phyloP scores from a whole-genome alignment of 768 basidiomycete species.

The Mycena crocata region DNA sequence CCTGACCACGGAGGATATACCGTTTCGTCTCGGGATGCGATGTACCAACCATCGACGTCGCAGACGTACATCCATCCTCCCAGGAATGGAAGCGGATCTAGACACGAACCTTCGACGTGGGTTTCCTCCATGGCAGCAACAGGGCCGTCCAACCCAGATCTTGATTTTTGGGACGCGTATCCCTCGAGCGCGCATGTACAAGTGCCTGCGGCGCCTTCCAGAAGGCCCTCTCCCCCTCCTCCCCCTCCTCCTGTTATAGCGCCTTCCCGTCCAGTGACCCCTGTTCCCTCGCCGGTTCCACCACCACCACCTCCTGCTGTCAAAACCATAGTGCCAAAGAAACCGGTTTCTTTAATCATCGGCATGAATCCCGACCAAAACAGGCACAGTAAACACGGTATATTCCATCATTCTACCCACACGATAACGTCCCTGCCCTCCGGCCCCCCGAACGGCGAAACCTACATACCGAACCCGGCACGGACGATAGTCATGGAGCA shows the following conservation, averaged over 20 bases:
- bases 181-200: slow-evolving; percentile 4
- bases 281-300: slow-evolving; percentile 25
- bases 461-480: slow-evolving; percentile 58
- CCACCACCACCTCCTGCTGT: slow-evolving; percentile 27
- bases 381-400: slow-evolving; percentile 58
- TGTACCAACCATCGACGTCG: slow-evolving; percentile 7
- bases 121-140: slow-evolving; percentile 57
- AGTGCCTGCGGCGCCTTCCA: slow-evolving; percentile 13
- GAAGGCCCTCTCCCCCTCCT: slow-evolving; percentile 23
- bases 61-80: slow-evolving; percentile 31
- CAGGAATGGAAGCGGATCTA: neutral
- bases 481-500: slow-evolving; percentile 69
- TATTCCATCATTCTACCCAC: slow-evolving; percentile 47
- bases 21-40: neutral
- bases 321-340: slow-evolving; percentile 5
- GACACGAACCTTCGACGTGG: slow-evolving; percentile 42
- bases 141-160: slow-evolving; percentile 6
- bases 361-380: slow-evolving; percentile 62
- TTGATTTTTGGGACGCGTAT: slow-evolving; percentile 24
- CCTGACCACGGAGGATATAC: neutral
- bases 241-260: slow-evolving; percentile 27
- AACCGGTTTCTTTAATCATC: slow-evolving; percentile 42
- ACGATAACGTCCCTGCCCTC: slow-evolving; percentile 32
- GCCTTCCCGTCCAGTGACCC: slow-evolving; percentile 37
- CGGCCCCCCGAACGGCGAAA: slow-evolving; percentile 8